Evolutionary conservation across 2,329 filamentous ascomycete species (phyloP), one percentile per base, ranked within the genome.

Genomic region (Colletotrichum salicis): DNA sequence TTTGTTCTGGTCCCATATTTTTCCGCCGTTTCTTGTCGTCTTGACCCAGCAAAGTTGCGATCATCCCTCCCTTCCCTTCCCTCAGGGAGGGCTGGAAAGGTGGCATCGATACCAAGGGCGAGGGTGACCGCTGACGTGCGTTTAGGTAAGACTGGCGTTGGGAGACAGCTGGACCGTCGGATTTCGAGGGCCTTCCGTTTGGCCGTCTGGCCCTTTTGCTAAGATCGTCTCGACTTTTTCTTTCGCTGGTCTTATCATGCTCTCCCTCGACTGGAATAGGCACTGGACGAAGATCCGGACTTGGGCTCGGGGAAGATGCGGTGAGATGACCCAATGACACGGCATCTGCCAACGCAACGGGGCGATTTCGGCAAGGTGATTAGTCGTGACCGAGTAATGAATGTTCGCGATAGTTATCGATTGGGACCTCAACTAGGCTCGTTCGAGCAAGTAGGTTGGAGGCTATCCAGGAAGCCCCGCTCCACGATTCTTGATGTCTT

Each of bases 151-250:
- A 48, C 31, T 37, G 13, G 56, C 24, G 41, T 5, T 37, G 54
- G 13, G 56, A 24, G 8, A 24, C 24, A 52, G 24, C 3, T 35
- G 12, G 11, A 29, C n/a, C 27, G 63, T 70, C 56, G 56, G 63
- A 67, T n/a, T 60, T 61, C 22, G 67, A 66, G 13, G 35, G 3
- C n/a, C 11, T 29, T 58, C 37, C 12, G 13, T 67, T 27, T 45
- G 54, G 27, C 19, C 19, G 35, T 67, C 24, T 45, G 61, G 45
- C 19, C 10, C 27, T 29, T 19, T 37, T 29, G 52, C 24, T 11
- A 68, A 71, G 52, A 58, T 59, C 69, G 41, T 71, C 69, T 68
- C 31, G 27, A 63, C 4, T 57, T 45, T 41, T n/a, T 37, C 11
- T 41, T n/a, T 33, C 7, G 24, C 12, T 52, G 7, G 27, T 60